Evolutionary conservation across 148 eudicot genomes (phyloP).

Genomic region (Heliosperma pusillum): DNA sequence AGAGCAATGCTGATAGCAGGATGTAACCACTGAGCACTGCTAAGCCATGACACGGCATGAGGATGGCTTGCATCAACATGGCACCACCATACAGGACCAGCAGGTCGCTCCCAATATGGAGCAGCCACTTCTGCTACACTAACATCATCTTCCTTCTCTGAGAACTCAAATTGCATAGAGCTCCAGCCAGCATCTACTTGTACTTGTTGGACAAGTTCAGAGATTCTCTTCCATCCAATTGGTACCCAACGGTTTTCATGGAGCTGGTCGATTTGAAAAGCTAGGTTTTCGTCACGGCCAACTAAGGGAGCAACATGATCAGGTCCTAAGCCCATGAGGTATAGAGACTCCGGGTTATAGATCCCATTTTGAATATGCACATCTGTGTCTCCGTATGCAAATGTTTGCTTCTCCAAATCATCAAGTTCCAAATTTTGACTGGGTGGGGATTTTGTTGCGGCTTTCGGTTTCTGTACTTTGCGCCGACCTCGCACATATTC

Average conservation of each 20-base stretch:
- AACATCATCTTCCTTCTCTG: constrained; percentile 70
- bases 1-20: constrained; percentile 89
- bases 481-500: constrained; percentile 61
- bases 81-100: constrained; percentile 98
- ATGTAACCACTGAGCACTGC: constrained; percentile 83
- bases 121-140: constrained; percentile 90
- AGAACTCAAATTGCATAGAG: constrained; percentile 50
- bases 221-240: constrained; percentile 87
- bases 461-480: constrained; percentile 37
- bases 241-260: constrained; percentile 77
- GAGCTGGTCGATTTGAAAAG: constrained; percentile 32
- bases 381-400: constrained; percentile 25
- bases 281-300: constrained; percentile 29
- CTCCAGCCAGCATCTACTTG: constrained; percentile 65
- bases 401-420: constrained; percentile 34
- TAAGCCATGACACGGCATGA: constrained; percentile 59
- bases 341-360: constrained; percentile 30
- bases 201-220: constrained; percentile 67
- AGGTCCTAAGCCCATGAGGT: constrained; percentile 36
- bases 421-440: constrained; percentile 30
- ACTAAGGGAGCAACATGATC: constrained; percentile 27
- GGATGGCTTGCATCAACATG: constrained; percentile 79
- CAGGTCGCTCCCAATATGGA: constrained; percentile 92
- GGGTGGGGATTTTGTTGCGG: constrained; percentile 32
- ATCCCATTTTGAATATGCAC: constrained; percentile 29